Conservation (phyloP, 345 rosid genomes). For the Euphorbia peplus region DNA sequence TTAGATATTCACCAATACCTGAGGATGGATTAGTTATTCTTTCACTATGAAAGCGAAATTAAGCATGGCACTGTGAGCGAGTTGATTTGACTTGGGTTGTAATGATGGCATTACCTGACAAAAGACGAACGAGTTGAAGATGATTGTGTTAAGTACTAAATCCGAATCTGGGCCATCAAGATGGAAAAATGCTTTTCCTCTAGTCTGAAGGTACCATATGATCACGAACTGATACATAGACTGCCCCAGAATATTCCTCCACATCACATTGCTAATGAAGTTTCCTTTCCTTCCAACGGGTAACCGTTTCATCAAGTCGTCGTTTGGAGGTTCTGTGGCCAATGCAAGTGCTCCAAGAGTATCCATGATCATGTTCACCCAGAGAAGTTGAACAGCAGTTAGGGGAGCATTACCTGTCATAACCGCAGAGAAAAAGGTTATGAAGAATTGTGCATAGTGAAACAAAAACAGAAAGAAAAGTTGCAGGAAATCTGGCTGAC, state of each 20-base stretch:
- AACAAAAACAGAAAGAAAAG: slow-evolving; percentile 8
- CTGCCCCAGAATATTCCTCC: slow-evolving; percentile 95
- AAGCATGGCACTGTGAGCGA: no score
- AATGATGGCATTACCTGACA: slow-evolving; percentile 48
- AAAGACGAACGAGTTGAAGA: slow-evolving; percentile 32
- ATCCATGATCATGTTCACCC: slow-evolving; percentile 38
- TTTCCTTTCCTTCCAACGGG: slow-evolving; percentile 44
- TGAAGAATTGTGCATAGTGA: not conserved
- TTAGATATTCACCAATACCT: not conserved
- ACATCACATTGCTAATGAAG: slow-evolving; percentile 88
- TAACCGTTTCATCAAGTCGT: slow-evolving; percentile 32
- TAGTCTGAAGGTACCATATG: slow-evolving; percentile 34
- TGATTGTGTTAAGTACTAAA: slow-evolving; percentile 44
- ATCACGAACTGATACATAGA: slow-evolving; percentile 51
- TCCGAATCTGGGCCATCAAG: slow-evolving; percentile 45
- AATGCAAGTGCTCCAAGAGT: slow-evolving; percentile 34
- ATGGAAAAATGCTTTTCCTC: slow-evolving; percentile 24
- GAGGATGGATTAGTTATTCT: not conserved
- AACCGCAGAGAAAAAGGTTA: slow-evolving; percentile 11
- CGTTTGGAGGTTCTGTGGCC: slow-evolving; percentile 33
- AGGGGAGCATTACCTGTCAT: slow-evolving; percentile 41
- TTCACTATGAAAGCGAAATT: not conserved
- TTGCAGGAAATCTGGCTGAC: slow-evolving; percentile 11
- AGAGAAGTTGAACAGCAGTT: slow-evolving; percentile 36
- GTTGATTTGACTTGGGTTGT: no score